Base-by-base conservation (phyloP, 768 basidiomycete genomes). In the Hemileccinum impolitum region DNA sequence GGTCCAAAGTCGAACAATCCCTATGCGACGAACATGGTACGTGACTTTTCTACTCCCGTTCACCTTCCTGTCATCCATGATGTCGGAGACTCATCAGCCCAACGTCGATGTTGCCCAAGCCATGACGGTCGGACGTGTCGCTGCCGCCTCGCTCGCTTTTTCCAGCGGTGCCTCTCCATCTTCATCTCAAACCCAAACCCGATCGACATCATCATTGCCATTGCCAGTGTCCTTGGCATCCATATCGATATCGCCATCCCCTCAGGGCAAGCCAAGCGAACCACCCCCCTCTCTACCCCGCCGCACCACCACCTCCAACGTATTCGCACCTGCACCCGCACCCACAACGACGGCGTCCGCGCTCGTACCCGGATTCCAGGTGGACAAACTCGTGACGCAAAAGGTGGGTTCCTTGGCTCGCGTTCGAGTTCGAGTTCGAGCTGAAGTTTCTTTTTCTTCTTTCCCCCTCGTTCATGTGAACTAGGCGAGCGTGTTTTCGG, bases 81-180 rank as follows among this genome's bases (percentile, higher is more conserved):
- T 28, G 9, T 30, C 28, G 23, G 23, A 23, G 23, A 23, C 23
- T 30, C 28, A 2, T 9, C 44, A 45, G 31, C 60, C 68, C 38
- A 73, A 73, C 53, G 70, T 70, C 30, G 75, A 78, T 40, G 55
- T 72, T 9, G 62, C 60, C 18, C 71, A 63, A 43, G 71, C 75
- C 10, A 66, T 76, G 31, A 1, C 35, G 12, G 23, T 43, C 18
- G 81, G 81, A 6, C 75, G 81, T 21, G 75, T 85, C 26, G 81
- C 83, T 1, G 80, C 83, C 6, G 77, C 80, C 3, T 73, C 80
- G 17, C 61, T 73, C 10, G 71, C 77, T 30, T 76, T 81, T 54
- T 66, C 61, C 6, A 50, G 54, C 28, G 28, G 28, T 12, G 4
- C 9, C 28, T 12, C 28, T 9, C 28, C 2, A 8, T 12, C 9